A percentile compares a stretch with the other conserved stretches of the same genome.
Conservation (phyloP, 2,329 filamentous ascomycete genomes). For the Neofusicoccum sp. region DNA sequence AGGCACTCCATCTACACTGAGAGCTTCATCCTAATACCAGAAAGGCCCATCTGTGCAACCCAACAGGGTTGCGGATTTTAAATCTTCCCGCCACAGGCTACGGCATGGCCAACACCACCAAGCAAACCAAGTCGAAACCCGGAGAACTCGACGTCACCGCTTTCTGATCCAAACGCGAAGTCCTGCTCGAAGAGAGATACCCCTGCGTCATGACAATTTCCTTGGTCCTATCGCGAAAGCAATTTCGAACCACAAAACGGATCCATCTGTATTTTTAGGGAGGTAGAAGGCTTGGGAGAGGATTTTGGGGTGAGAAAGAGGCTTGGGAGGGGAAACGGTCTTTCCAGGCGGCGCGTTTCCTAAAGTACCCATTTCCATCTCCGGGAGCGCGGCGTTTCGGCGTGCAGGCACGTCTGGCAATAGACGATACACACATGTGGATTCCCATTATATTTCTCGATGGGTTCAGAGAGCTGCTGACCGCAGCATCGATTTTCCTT, state of each 20-base stretch:
- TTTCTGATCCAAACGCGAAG: neutral
- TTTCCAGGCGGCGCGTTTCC: neutral
- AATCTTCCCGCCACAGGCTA: neutral
- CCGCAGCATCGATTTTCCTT: no score
- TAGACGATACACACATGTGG: no score
- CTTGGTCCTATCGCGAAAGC: neutral
- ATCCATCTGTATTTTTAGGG: neutral
- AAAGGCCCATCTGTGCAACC: neutral
- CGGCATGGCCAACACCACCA: neutral
- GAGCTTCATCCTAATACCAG: conserved; percentile 14
- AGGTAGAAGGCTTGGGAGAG: neutral
- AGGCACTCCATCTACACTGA: conserved; percentile 34
- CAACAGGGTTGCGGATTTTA: neutral
- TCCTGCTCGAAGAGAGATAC: conserved; percentile 11
- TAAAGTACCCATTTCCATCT: neutral
- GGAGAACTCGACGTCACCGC: neutral
- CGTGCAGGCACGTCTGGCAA: no score
- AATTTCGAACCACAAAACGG: neutral
- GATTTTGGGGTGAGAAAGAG: neutral
- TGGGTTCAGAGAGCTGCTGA: no score
- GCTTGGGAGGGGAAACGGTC: neutral
- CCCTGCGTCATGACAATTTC: neutral
- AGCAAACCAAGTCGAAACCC: neutral
- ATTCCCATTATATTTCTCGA: no score
- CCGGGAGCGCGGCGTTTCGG: no score